Evolutionary conservation across 2,329 filamentous ascomycete genomes (phyloP), one percentile per base, ranked within the genome.

Genomic region (Calonectria pseudoreteaudii): DNA sequence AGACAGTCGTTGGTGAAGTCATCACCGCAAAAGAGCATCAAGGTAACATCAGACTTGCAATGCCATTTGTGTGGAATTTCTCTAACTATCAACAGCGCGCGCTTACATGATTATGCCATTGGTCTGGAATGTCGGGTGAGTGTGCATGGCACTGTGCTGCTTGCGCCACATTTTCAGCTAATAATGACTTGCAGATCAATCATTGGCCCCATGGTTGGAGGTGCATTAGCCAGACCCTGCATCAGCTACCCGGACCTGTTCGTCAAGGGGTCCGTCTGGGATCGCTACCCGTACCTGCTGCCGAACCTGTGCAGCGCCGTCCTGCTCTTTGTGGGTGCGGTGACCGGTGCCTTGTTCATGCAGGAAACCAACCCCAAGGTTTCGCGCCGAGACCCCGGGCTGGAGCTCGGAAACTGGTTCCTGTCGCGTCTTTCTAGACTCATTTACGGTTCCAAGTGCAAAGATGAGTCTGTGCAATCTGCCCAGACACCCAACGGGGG

Each of bases 21-120:
- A 93, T 98, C 31, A 98, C 95, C 4, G 93, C 94, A 72, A 98
- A 98, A 85, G 94, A 96, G 84, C 95, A 98, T 83, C 96, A 98
- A 84, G 94, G 94, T 95, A 85, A 85, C 86, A 93, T 86, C 65
- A 36, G 53, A 56, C 28, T 34, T n/a, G 26, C 16, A n/a, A 44
- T 10, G 4, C 11, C 10, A n/a, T 0, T 31, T 8, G 30, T 10
- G 14, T 20, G 30, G 14, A 14, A 16, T 36, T 14, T 67, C 53
- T 31, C 30, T n/a, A 8, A 34, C 36, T 80, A 18, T 52, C 64
- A 70, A 71, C 74, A 95, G 94, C 96, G 78, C 94, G 95, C 79
- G 97, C 96, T 64, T 99, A 98, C 86, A 95, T 96, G 18, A 96
- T 98, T 79, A 98, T 99, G 95, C 97, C 97, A 8, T 95, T 98